Evolutionary conservation across 2,329 filamentous ascomycete genomes (phyloP).

Genomic region (Lasiodiplodia gonubiensis): DNA sequence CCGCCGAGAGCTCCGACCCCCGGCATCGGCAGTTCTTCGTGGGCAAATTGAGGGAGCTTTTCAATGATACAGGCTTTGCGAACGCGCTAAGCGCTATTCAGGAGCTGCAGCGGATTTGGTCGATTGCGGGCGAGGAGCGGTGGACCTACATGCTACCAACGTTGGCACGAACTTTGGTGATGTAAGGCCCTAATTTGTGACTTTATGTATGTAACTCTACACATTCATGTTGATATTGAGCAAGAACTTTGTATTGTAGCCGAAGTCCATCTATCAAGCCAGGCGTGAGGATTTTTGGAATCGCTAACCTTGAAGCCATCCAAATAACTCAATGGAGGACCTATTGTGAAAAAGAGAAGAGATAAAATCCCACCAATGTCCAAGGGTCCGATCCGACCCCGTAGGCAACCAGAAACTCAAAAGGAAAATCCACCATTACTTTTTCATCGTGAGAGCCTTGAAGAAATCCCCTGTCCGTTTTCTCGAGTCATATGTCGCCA

Average conservation of each 20-base stretch:
- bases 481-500: background rate
- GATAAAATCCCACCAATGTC: no score
- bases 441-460: background rate
- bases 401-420: no score
- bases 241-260: background rate
- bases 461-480: background rate
- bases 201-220: background rate
- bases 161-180: background rate
- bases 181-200: background rate
- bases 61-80: background rate
- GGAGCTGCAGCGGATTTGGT: background rate
- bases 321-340: background rate
- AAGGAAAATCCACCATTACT: no score
- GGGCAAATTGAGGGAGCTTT: background rate
- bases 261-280: background rate
- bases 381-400: no score
- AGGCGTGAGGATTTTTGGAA: background rate
- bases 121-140: background rate
- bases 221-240: background rate
- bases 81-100: background rate
- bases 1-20: conserved; percentile 1
- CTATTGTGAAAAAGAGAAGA: no score
- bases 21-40: background rate
- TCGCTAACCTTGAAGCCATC: background rate
- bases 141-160: background rate